Percentiles rank a stretch among this genome's conserved stretches.
These are phyloP conservation scores for Allium fistulosum DNA, from an alignment of 106 monocot genomes.

Conservation along the genomic window DNA sequence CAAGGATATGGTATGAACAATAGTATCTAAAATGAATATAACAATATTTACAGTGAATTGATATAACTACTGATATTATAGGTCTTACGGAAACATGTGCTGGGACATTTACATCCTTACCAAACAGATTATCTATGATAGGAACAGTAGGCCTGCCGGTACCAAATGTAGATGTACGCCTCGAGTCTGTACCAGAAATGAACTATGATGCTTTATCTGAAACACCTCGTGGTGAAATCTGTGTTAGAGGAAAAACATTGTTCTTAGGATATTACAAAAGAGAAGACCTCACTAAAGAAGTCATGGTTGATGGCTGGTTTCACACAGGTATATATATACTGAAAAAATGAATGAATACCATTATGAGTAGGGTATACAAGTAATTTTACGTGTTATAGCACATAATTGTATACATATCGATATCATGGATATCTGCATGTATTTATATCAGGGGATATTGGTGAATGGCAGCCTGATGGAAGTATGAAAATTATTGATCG, in stretches of 20 bases:
- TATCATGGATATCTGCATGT: too few relatives aligned
- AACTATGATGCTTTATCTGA: constrained; percentile 62
- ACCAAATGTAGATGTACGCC: constrained; percentile 71
- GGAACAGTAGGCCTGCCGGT: constrained; percentile 93
- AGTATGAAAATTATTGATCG: constrained; percentile 91
- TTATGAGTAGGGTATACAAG: too few relatives aligned
- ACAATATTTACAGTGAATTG: not conserved
- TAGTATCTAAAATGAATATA: too few relatives aligned
- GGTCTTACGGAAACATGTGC: constrained; percentile 92
- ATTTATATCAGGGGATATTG: constrained; percentile 65
- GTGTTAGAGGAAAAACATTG: constrained; percentile 75
- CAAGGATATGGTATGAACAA: constrained; percentile 82
- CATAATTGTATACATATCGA: too few relatives aligned
- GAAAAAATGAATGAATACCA: too few relatives aligned
- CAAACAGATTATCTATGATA: constrained; percentile 64
- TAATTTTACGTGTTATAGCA: too few relatives aligned
- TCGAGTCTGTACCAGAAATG: constrained; percentile 96
- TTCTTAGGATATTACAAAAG: constrained; percentile 90
- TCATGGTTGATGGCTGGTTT: constrained; percentile 92
- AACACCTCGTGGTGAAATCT: constrained; percentile 73
- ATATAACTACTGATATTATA: constrained; percentile 4
- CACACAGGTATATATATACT: constrained; percentile 58
- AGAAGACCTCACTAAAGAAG: constrained; percentile 80
- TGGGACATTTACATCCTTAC: constrained; percentile 79
- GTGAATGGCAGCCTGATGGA: constrained; percentile 89